Evolutionary conservation across 495 filamentous ascomycete genomes (phyloP), one percentile per base, ranked within the genome.

Genomic region (Margaritispora aquatica): DNA sequence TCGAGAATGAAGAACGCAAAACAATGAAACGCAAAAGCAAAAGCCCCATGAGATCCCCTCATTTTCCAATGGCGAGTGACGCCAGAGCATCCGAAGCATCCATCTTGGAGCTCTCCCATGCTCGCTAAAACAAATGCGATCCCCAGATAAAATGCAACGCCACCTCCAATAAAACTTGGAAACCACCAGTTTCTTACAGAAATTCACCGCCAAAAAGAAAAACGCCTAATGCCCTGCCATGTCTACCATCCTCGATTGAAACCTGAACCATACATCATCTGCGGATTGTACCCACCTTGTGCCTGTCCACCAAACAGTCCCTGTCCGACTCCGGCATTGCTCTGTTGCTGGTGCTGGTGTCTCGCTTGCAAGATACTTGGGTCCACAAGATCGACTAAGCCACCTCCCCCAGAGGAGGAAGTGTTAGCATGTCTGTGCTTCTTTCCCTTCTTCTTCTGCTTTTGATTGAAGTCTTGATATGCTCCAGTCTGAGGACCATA

Each of bases 371-470:
- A 85, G 82, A 97, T 96, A 82, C 91, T 96, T 79, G 93, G 90
- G 88, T 96, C 92, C 81, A 88, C 89, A 92, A 96, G 88, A 92
- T 97, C 90, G 81, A 95, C 91, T 90, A 96, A 84, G 82, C 88
- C 90, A 86, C 85, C 84, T 80, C 90, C 90, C 83, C 90, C 90
- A 83, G 89, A 93, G 85, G 91, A 94, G 88, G 91, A 96, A 93
- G 92, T 96, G 89, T 96, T 95, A 94, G 92, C 92, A 87, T 96
- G 90, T 87, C 90, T 95, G 80, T 95, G 91, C 88, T 95, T 94
- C 86, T 95, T 96, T 84, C 89, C 90, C 88, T 96, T 96, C 89
- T 96, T 96, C 89, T 94, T 96, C 84, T 92, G 88, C 87, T 96
- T 96, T 79, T 85, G 83, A 76, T 84, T 87, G 80, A 85, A 84